Evolutionary conservation across 169 alveolate species (phyloP).

Genomic region (Plasmodium adleri): DNA sequence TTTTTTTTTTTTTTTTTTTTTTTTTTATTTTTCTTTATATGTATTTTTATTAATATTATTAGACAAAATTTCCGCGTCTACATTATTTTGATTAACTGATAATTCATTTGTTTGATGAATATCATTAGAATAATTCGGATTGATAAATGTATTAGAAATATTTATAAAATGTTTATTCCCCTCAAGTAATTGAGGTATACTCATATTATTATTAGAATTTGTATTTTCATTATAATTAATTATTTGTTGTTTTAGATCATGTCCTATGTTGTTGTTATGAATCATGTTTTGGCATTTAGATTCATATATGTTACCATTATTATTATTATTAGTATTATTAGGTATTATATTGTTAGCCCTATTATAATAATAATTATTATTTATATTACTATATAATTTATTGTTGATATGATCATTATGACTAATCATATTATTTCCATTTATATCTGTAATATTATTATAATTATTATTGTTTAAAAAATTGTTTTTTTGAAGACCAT

Average conservation of each 20-base stretch:
- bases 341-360: background rate
- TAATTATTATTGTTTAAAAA: constrained; percentile 10
- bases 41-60: constrained; percentile 4
- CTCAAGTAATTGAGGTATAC: constrained; percentile 43
- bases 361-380: background rate
- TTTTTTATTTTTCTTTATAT: background rate
- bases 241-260: constrained; percentile 13
- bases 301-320: constrained; percentile 19
- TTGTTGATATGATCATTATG: constrained; percentile 5
- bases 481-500: background rate
- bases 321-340: background rate
- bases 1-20: background rate
- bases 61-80: constrained; percentile 17
- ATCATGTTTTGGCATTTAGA: constrained; percentile 7
- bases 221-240: constrained; percentile 21
- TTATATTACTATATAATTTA: constrained; percentile 6
- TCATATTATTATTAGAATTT: constrained; percentile 11
- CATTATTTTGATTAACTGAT: constrained; percentile 24
- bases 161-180: constrained; percentile 59
- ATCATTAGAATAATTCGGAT: constrained; percentile 28
- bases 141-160: constrained; percentile 52
- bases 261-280: constrained; percentile 18
- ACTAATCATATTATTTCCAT: constrained; percentile 10
- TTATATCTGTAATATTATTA: background rate
- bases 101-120: constrained; percentile 33